Base-by-base conservation (phyloP, 768 basidiomycete species). In the Suillus weaverae region DNA sequence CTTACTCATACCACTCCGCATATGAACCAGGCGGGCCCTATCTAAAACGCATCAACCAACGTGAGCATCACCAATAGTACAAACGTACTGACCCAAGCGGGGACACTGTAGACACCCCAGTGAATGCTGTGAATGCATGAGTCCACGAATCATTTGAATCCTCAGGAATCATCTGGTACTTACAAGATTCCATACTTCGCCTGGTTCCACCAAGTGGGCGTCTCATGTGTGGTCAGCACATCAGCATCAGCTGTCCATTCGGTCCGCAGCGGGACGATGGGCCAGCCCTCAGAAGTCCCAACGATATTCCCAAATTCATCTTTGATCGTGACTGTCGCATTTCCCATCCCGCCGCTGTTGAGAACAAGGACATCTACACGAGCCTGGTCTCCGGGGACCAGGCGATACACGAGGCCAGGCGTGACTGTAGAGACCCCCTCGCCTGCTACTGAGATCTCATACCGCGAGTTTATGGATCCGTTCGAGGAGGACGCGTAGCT, bases 181-280 rank as follows among this genome's bases (percentile, higher is more conserved):
- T 66, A 85, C 85, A 85, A 86, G 20, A 86, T 85, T 11, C 85
- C 86, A 67, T 78, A 86, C 70, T 86, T 87, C 16, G 81, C 84
- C 41, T 79, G 74, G 63, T 75, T 81, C 80, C 81, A 87, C 86
- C 86, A 88, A 32, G 76, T 76, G 0, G 86, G 87, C 2, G 84
- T 77, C 66, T 88, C 85, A 59, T 86, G 85, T 39, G 73, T 74
- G 1, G 71, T 76, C 62, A 84, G 65, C 22, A 78, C 73, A 39
- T 65, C 71, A 48, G 73, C 70, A 38, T 81, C 78, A 0, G 76
- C 70, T 5, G 77, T 79, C 79, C 82, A 86, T 1, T 72, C 72
- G 43, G 80, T 76, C 6, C 78, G 71, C 46, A 84, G 74, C 0
- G 80, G 74, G 1, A 66, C 72, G 13, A 79, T 76, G 2, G 73